Conservation (phyloP, 768 basidiomycete genomes). For the Boletus barrowsii region DNA sequence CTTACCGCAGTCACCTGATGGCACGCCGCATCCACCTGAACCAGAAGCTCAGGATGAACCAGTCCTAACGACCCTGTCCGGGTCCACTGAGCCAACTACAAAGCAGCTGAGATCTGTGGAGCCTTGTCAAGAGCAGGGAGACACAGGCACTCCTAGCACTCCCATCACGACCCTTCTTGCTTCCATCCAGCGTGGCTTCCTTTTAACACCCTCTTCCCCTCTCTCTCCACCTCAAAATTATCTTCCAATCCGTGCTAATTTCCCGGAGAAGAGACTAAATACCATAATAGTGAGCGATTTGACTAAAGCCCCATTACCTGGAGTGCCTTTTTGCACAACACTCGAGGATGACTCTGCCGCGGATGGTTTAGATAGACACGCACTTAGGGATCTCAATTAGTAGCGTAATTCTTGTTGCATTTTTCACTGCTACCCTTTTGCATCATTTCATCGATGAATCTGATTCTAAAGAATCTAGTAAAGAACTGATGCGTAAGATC, state of each 20-base stretch:
- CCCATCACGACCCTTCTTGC: slow-evolving; percentile 64
- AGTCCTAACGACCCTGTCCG: background rate
- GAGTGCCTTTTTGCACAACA: slow-evolving; percentile 7
- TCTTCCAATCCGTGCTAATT: slow-evolving; percentile 6
- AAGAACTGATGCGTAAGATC: background rate
- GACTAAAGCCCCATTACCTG: background rate
- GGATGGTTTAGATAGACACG: slow-evolving; percentile 22
- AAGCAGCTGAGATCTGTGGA: background rate
- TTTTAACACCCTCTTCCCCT: slow-evolving; percentile 61
- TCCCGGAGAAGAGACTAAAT: slow-evolving; percentile 8
- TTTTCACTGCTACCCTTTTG: slow-evolving; percentile 6
- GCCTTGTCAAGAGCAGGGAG: background rate
- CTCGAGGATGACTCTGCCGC: slow-evolving; percentile 5
- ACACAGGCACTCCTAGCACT: slow-evolving; percentile 39
- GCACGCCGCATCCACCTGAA: slow-evolving; percentile 1
- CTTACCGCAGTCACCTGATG: slow-evolving; percentile 19
- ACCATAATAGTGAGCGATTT: background rate
- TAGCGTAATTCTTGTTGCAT: background rate
- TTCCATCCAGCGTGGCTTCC: slow-evolving; percentile 64
- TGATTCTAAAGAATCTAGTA: background rate
- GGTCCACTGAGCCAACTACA: background rate
- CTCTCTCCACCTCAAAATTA: slow-evolving; percentile 57
- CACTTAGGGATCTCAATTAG: slow-evolving; percentile 26
- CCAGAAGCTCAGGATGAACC: slow-evolving; percentile 4
- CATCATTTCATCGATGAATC: background rate